Percentiles rank a stretch among this genome's conserved stretches.
Evolutionary conservation across 805 yeast species (phyloP).

Genomic region (Candida xyloterini): DNA sequence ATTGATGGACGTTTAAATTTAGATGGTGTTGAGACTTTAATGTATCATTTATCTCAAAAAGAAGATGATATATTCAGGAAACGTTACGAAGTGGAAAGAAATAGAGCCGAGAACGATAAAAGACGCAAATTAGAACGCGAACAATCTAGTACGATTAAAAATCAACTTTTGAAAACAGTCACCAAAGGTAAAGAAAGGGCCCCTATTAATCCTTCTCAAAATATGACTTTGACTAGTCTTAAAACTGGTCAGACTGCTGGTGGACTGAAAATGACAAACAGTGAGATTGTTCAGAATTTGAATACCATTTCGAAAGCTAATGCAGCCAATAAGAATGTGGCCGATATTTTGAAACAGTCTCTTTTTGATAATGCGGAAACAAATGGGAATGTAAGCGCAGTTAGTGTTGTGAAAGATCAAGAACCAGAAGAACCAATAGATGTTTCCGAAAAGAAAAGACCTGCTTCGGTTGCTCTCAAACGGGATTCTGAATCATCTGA

Average conservation of each 20-base stretch:
- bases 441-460: constrained; percentile 25
- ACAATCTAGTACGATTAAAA: constrained; percentile 43
- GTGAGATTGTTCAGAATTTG: constrained; percentile 65
- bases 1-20: constrained; percentile 84
- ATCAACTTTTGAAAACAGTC: constrained; percentile 47
- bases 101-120: constrained; percentile 63
- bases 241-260: constrained; percentile 70
- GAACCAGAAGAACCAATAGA: constrained; percentile 28
- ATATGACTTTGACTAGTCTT: constrained; percentile 68
- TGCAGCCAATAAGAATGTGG: constrained; percentile 67
- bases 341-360: constrained; percentile 52
- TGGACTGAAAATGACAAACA: constrained; percentile 59
- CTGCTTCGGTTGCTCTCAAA: constrained; percentile 23
- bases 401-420: constrained; percentile 26
- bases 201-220: constrained; percentile 63
- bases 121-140: constrained; percentile 50
- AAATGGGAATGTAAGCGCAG: constrained; percentile 24
- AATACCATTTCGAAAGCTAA: constrained; percentile 66
- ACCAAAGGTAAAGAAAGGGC: constrained; percentile 76
- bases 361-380: constrained; percentile 14
- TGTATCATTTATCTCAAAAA: constrained; percentile 61
- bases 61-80: constrained; percentile 77
- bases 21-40: constrained; percentile 68
- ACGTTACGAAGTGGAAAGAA: constrained; percentile 64
- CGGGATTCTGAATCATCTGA: constrained; percentile 33